Evolutionary conservation across 1,284 basidiomycete species (phyloP).

Genomic region (Macrocystidia cucumis): DNA sequence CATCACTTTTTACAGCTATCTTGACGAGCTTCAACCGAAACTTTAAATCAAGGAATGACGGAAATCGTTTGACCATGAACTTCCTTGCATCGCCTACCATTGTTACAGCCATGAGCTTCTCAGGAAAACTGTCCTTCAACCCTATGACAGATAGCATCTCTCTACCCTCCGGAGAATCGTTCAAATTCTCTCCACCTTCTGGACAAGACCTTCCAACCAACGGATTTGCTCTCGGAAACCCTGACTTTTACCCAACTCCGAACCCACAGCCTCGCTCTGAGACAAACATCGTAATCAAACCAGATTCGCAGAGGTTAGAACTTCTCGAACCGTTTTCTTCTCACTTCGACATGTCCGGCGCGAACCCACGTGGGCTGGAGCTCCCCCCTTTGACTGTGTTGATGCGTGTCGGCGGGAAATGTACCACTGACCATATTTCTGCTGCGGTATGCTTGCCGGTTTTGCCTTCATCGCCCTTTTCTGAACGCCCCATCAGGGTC

Average conservation of each 20-base stretch:
- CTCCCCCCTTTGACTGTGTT: slow-evolving; percentile 79
- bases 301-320: slow-evolving; percentile 84
- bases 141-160: slow-evolving; percentile 80
- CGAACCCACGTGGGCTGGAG: slow-evolving; percentile 60
- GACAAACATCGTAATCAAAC: slow-evolving; percentile 73
- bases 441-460: slow-evolving; percentile 81
- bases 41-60: slow-evolving; percentile 98
- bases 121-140: slow-evolving; percentile 93
- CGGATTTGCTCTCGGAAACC: slow-evolving; percentile 82
- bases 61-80: slow-evolving; percentile 95
- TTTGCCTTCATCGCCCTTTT: not conserved
- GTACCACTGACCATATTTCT: slow-evolving; percentile 97
- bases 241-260: slow-evolving; percentile 73
- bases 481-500: slow-evolving; percentile 45
- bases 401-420: slow-evolving; percentile 92
- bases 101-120: slow-evolving; percentile 97
- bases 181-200: slow-evolving; percentile 83
- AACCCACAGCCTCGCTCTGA: slow-evolving; percentile 73
- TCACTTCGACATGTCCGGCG: slow-evolving; percentile 53
- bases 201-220: slow-evolving; percentile 80
- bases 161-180: slow-evolving; percentile 68
- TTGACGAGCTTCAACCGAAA: slow-evolving; percentile 97
- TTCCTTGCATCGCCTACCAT: slow-evolving; percentile 97
- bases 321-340: slow-evolving; percentile 81
- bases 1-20: slow-evolving; percentile 57